A percentile compares a stretch with the other conserved stretches of the same genome.
These are phyloP conservation scores for Cutaneotrichosporon daszewskae DNA, from an alignment of 1,284 basidiomycete species.

Conservation along the genomic window DNA sequence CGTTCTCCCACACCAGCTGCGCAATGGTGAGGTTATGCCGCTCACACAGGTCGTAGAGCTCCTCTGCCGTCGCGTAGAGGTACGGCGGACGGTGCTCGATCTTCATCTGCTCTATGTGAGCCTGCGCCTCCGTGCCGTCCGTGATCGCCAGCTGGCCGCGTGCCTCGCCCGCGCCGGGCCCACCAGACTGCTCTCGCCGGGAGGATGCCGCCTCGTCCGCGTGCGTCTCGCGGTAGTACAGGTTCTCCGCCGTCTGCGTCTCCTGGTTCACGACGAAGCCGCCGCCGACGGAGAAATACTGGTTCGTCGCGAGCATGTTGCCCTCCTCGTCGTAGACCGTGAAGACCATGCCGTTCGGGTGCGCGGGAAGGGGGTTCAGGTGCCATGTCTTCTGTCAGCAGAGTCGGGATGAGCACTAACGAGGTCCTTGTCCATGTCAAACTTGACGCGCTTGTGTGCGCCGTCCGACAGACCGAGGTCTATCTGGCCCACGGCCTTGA, in stretches of 20 bases:
- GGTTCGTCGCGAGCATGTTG: constrained; percentile 84
- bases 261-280: constrained; percentile 62
- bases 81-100: constrained; percentile 56
- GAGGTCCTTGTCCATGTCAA: constrained; percentile 84
- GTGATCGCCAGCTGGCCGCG: not conserved
- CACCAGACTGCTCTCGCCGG: constrained; percentile 59
- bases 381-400: constrained; percentile 26
- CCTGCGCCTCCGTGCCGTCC: not conserved
- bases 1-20: constrained; percentile 93
- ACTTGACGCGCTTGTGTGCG: constrained; percentile 68
- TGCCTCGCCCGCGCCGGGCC: not conserved
- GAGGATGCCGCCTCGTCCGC: constrained; percentile 70
- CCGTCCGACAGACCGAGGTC: constrained; percentile 57
- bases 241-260: constrained; percentile 73
- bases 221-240: constrained; percentile 94
- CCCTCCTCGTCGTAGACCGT: constrained; percentile 75
- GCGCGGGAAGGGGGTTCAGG: constrained; percentile 38
- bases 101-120: not conserved
- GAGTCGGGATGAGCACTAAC: constrained; percentile 52
- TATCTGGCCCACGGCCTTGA: constrained; percentile 25
- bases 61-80: constrained; percentile 24
- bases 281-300: constrained; percentile 83
- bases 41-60: constrained; percentile 25
- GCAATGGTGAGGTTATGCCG: constrained; percentile 74
- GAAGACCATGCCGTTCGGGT: constrained; percentile 87